Conservation (phyloP, 345 rosid species). For the Viola odorata region DNA sequence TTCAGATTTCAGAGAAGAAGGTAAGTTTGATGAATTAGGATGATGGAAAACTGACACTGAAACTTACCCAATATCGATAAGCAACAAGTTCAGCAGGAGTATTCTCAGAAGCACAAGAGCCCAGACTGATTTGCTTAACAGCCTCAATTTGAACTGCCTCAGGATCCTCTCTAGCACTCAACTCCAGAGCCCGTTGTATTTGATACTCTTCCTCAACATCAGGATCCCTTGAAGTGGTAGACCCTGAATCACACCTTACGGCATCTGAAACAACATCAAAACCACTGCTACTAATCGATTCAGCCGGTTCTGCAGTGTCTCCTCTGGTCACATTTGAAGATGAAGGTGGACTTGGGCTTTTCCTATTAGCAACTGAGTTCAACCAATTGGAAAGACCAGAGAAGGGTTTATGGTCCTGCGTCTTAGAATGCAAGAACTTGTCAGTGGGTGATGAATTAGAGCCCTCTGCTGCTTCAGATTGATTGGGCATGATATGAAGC, state of each 20-base stretch:
- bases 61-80: constrained; percentile 85
- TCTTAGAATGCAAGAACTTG: constrained; percentile 30
- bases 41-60: constrained; percentile 11
- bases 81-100: constrained; percentile 92
- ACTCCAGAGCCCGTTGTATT: constrained; percentile 81
- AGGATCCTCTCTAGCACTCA: constrained; percentile 97
- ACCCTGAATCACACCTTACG: constrained; percentile 46
- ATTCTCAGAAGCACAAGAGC: constrained; percentile 65
- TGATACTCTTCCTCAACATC: constrained; percentile 85
- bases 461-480: constrained; percentile 54
- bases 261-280: constrained; percentile 39
- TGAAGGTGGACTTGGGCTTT: constrained; percentile 51
- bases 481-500: constrained; percentile 64
- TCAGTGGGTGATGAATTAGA: constrained; percentile 55
- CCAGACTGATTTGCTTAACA: constrained; percentile 88
- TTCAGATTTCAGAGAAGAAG: constrained; percentile 5
- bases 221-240: constrained; percentile 60
- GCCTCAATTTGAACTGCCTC: constrained; percentile 98
- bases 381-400: constrained; percentile 80
- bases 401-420: constrained; percentile 57
- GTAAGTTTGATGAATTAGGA: not conserved
- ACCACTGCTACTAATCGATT: constrained; percentile 34
- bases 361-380: constrained; percentile 60
- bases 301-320: constrained; percentile 45
- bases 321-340: constrained; percentile 48